Conservation (phyloP, 1,139 yeast species). For the Zhuliangozyma blackwelliae region DNA sequence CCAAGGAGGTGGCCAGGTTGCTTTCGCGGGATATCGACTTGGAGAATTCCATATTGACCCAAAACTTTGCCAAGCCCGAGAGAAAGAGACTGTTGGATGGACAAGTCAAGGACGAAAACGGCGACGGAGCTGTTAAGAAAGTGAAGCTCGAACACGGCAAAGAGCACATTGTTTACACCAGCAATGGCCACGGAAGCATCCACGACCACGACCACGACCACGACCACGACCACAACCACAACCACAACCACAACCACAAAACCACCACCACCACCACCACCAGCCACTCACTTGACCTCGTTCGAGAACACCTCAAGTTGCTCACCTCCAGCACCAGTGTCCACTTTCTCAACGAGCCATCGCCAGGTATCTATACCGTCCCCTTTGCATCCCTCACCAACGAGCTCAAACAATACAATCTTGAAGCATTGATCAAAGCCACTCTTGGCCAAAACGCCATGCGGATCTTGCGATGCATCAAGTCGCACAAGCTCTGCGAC, state of each 20-base stretch:
- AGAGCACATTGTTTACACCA: constrained; percentile 15
- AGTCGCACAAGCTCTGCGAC: constrained; percentile 67
- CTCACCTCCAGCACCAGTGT: constrained; percentile 38
- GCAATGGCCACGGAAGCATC: constrained; percentile 3
- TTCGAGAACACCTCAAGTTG: constrained; percentile 51
- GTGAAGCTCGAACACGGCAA: constrained; percentile 41
- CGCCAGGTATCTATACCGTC: constrained; percentile 40
- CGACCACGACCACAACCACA: constrained; percentile 10
- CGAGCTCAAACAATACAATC: constrained; percentile 49
- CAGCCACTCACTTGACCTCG: constrained; percentile 19
- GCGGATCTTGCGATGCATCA: constrained; percentile 64
- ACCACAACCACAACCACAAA: background rate
- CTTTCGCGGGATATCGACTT: constrained; percentile 45
- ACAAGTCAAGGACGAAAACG: constrained; percentile 8
- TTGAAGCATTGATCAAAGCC: constrained; percentile 57
- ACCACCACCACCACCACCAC: constrained; percentile 1
- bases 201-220: background rate
- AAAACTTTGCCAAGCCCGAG: constrained; percentile 30
- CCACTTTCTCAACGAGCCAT: constrained; percentile 43
- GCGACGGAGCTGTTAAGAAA: constrained; percentile 32
- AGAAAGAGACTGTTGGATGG: constrained; percentile 21
- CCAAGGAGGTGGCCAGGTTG: constrained; percentile 48
- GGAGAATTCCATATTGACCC: constrained; percentile 44
- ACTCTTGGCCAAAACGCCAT: constrained; percentile 56
- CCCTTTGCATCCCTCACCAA: constrained; percentile 42